Evolutionary conservation across 2,329 filamentous ascomycete species (phyloP).

Genomic region (Apiospora aurea): DNA sequence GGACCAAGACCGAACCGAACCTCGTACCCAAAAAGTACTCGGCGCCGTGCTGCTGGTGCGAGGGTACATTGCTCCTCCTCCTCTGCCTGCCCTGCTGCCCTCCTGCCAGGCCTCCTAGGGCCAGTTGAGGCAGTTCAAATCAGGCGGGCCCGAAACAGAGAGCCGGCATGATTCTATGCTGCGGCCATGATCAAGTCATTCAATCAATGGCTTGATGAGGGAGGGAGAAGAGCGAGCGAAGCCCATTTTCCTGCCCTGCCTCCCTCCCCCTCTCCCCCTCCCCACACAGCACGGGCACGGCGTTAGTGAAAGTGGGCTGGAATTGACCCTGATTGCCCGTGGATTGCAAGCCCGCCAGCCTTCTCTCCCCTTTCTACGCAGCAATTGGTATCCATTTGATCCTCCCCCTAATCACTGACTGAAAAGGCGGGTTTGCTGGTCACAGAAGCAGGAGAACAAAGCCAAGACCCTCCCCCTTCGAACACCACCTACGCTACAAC

Average conservation of each 20-base stretch:
- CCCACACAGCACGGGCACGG: slow-evolving; percentile 2
- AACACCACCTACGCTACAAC: slow-evolving; percentile 19
- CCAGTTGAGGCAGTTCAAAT: background rate
- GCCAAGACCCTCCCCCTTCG: background rate
- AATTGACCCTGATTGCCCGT: background rate
- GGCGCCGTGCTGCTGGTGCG: background rate
- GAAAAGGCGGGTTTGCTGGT: slow-evolving; percentile 20
- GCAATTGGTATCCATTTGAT: slow-evolving; percentile 16
- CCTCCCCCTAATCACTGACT: slow-evolving; percentile 17
- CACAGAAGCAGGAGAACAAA: slow-evolving; percentile 9
- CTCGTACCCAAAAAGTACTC: background rate
- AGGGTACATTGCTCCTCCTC: background rate
- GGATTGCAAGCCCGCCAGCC: slow-evolving; percentile 1
- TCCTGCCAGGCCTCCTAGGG: background rate
- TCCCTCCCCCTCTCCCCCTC: slow-evolving; percentile 27
- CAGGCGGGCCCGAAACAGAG: slow-evolving; percentile 19
- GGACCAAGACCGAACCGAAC: background rate
- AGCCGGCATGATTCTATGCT: slow-evolving; percentile 10
- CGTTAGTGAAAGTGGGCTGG: slow-evolving; percentile 21
- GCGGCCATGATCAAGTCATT: slow-evolving; percentile 4
- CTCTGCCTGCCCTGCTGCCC: too few relatives aligned
- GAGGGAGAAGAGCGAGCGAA: slow-evolving; percentile 11
- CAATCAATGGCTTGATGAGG: background rate
- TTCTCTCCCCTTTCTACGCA: slow-evolving; percentile 25
- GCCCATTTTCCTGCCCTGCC: background rate